A percentile compares a stretch with the other conserved stretches of the same genome.
These are phyloP conservation scores for Boletus edulis DNA, from an alignment of 768 basidiomycete species.

Conservation along the genomic window DNA sequence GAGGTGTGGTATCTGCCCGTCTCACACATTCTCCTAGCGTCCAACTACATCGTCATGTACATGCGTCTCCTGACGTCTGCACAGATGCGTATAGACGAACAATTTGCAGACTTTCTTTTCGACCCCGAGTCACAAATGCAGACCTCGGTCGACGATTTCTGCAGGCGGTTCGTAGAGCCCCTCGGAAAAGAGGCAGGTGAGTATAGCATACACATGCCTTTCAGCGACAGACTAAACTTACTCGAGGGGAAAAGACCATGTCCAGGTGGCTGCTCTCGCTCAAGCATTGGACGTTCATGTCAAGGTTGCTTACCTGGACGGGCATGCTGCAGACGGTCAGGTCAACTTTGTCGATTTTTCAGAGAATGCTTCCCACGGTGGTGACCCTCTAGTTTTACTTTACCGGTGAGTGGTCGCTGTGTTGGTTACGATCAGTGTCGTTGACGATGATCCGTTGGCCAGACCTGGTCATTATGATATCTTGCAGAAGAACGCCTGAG, in stretches of 20 bases:
- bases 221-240: neutral
- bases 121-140: constrained; percentile 66
- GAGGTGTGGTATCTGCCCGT: neutral
- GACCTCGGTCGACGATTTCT: constrained; percentile 64
- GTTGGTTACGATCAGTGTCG: neutral
- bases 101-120: constrained; percentile 70
- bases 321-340: constrained; percentile 43
- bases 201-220: neutral
- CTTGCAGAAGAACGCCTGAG: constrained; percentile 16
- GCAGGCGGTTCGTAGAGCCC: constrained; percentile 74
- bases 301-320: constrained; percentile 79
- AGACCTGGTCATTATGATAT: constrained; percentile 93
- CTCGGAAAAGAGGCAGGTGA: constrained; percentile 75
- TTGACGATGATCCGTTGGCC: constrained; percentile 1
- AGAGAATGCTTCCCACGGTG: constrained; percentile 38
- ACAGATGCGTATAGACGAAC: constrained; percentile 60
- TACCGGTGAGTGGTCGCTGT: constrained; percentile 56
- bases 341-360: constrained; percentile 72
- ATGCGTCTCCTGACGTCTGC: constrained; percentile 83
- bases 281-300: constrained; percentile 65
- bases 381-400: constrained; percentile 61
- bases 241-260: constrained; percentile 54
- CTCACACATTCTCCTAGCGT: constrained; percentile 37
- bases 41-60: constrained; percentile 75
- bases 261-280: constrained; percentile 77